Evolutionary conservation across 441 rosid species (phyloP).

Genomic region (California macrophylla): DNA sequence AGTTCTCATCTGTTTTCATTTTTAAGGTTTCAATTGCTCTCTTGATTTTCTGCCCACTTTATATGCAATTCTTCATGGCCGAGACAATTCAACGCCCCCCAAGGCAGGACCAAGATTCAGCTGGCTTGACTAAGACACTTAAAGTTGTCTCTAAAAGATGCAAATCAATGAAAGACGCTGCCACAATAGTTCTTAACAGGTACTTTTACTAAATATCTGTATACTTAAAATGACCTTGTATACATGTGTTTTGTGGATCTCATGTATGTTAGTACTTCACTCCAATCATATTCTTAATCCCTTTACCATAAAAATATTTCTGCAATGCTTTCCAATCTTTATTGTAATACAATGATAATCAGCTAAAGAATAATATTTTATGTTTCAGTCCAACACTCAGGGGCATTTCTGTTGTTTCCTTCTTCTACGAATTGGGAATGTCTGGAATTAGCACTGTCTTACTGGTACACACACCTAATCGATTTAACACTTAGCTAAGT

Average conservation of each 20-base stretch:
- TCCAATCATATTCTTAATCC: not conserved
- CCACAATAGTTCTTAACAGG: constrained; percentile 35
- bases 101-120: constrained; percentile 26
- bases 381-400: constrained; percentile 39
- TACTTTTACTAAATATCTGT: constrained; percentile 11
- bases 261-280: not conserved
- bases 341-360: not conserved
- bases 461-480: constrained; percentile 28
- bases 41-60: constrained; percentile 32
- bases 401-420: constrained; percentile 41
- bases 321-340: not conserved
- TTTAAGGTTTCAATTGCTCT: constrained; percentile 41
- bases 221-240: not conserved
- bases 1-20: not conserved
- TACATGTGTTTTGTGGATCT: not conserved
- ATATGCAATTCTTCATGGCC: constrained; percentile 35
- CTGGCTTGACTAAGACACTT: constrained; percentile 20
- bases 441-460: constrained; percentile 39
- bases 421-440: constrained; percentile 55
- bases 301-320: not conserved
- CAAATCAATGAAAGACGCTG: constrained; percentile 42
- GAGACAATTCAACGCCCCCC: constrained; percentile 29
- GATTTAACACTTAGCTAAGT: not conserved
- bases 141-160: constrained; percentile 26
- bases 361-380: not conserved